These are phyloP conservation scores for Jackrogersella multiformis DNA, from an alignment of 495 filamentous ascomycete genomes.

Conservation along the genomic window DNA sequence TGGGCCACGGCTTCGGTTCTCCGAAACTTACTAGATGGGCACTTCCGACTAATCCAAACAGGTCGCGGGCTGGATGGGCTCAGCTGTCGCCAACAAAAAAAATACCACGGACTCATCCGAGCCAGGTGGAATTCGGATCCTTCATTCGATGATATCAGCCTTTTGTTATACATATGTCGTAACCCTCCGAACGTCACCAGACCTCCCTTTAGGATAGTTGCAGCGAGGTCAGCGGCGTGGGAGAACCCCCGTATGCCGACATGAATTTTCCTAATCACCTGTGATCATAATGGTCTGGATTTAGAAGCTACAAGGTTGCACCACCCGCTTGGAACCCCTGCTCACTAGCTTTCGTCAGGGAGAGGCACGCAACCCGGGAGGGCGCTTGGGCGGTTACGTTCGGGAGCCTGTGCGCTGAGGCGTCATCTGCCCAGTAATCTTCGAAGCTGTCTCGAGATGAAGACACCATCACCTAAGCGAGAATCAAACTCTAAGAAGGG, in stretches of 20 bases:
- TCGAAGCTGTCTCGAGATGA: constrained; percentile 38
- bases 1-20: constrained; percentile 40
- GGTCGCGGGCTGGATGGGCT: constrained; percentile 27
- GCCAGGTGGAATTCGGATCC: constrained; percentile 26
- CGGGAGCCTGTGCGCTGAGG: constrained; percentile 39
- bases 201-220: constrained; percentile 42
- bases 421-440: constrained; percentile 33
- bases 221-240: constrained; percentile 38
- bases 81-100: constrained; percentile 28
- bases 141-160: constrained; percentile 41
- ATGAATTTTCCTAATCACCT: constrained; percentile 33
- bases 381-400: constrained; percentile 33
- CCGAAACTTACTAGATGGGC: constrained; percentile 47
- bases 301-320: constrained; percentile 39
- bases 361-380: constrained; percentile 16
- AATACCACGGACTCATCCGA: constrained; percentile 26
- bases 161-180: constrained; percentile 43
- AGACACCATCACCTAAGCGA: constrained; percentile 41
- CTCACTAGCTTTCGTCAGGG: constrained; percentile 15
- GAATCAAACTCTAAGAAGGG: constrained; percentile 33
- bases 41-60: constrained; percentile 31
- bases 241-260: constrained; percentile 28
- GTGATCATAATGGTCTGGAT: constrained; percentile 33
- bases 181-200: constrained; percentile 41
- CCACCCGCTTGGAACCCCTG: constrained; percentile 35